Conservation (phyloP, 805 yeast species). For the Pichia scutulata region DNA sequence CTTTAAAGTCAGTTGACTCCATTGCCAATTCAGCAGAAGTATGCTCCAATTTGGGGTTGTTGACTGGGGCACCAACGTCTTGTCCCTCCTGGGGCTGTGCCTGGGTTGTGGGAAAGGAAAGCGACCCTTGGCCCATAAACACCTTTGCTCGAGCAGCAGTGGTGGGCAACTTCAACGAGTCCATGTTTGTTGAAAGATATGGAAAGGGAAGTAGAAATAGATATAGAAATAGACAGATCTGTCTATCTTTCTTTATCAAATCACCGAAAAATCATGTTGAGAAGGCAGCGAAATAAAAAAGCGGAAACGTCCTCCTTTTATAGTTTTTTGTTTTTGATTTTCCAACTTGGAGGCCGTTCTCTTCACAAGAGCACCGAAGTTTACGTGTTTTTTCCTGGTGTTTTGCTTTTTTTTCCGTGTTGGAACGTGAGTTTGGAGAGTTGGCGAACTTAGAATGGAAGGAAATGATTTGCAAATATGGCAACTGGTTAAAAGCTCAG, state of each 20-base stretch:
- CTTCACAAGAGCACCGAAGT: neutral
- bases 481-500: neutral
- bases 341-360: neutral
- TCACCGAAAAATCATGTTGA: neutral
- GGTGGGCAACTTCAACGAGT: constrained; percentile 66
- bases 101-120: constrained; percentile 43
- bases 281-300: neutral
- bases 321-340: constrained; percentile 4
- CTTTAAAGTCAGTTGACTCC: neutral
- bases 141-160: constrained; percentile 72
- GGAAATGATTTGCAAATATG: neutral
- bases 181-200: constrained; percentile 36
- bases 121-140: constrained; percentile 59
- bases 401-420: neutral
- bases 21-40: neutral
- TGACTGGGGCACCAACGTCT: neutral
- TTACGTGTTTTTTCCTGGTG: neutral
- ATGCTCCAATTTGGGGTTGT: neutral
- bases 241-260: neutral
- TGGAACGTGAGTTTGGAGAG: neutral
- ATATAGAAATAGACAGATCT: neutral
- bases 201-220: neutral
- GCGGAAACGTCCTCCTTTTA: constrained; percentile 10
- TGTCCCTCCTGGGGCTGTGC: neutral
- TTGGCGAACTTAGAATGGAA: neutral